Base-by-base conservation (phyloP, 768 basidiomycete genomes). In the Tulasnella sp. region DNA sequence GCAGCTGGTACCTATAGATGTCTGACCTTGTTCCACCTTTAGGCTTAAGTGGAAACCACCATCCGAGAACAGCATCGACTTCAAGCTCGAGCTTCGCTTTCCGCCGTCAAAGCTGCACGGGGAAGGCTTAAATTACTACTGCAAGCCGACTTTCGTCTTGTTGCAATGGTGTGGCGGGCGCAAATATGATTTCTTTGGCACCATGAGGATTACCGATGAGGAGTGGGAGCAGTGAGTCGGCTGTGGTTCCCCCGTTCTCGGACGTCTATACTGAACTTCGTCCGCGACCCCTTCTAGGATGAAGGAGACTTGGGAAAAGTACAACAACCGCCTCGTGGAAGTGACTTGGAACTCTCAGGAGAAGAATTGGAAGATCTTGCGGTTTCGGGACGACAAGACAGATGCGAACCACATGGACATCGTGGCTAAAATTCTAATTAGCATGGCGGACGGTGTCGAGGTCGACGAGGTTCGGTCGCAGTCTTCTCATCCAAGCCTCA, bases 11-110 rank as follows among this genome's bases (percentile, higher is more conserved):
- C n/a, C n/a, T n/a, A n/a, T 43, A 12, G 12, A 12, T 19, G 19
- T 43, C 42, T 43, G 42, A n/a, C n/a, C n/a, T n/a, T n/a, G n/a
- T n/a, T n/a, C 51, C 41, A n/a, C 21, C 60, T 41, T 27, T 65
- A 98, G 94, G 63, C 71, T 99, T 67, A 99, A 99, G 71, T 99
- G 96, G 96, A 99, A 99, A 70, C 92, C 93, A 1, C 92, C 96
- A 0, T 88, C 86, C 1, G 94, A 98, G 68, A 99, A 99, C 69
- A 93, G 92, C 1, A 85, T 98, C 66, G 96, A 99, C 70, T 98
- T 99, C 76, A 91, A 92, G 70, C 84, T 98, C 29, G 80, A 92
- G 50, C 74, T 99, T n/a, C 84, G 91, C 30, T 99, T 98, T 69
- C 92, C 94, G 0, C 81, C 91, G 1, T 70, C 72, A 2, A 68